phyloP scores from a whole-genome alignment of 2,329 filamentous ascomycete species.

The Xylariales sp. region DNA sequence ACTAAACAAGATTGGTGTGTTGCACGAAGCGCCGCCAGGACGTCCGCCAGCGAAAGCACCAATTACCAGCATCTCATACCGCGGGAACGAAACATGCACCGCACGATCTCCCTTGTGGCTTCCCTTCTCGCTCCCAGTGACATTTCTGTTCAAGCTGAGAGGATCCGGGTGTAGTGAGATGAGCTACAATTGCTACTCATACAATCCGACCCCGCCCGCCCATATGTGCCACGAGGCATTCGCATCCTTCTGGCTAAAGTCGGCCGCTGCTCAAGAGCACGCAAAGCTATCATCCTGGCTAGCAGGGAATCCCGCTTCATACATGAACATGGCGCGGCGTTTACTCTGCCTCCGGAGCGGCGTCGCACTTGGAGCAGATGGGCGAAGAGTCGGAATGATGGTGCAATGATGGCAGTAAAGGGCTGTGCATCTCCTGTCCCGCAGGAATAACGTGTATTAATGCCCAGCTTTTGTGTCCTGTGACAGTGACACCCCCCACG shows the following conservation, averaged over 20 bases:
- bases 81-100: constrained; percentile 2
- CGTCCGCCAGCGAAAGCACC: constrained; percentile 6
- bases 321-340: constrained; percentile 24
- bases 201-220: constrained; percentile 5
- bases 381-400: too few species aligned
- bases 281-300: constrained; percentile 4
- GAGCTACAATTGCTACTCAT: constrained; percentile 10
- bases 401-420: constrained; percentile 24
- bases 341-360: constrained; percentile 19
- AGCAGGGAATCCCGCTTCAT: constrained; percentile 2
- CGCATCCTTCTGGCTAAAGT: constrained; percentile 6
- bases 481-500: constrained; percentile 23
- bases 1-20: constrained; percentile 1
- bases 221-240: constrained; percentile 1
- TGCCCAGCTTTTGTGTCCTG: constrained; percentile 26
- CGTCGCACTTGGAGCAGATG: constrained; percentile 11
- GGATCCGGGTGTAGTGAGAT: constrained; percentile 10
- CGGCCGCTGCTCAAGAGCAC: constrained; percentile 1
- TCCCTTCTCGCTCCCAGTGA: not conserved
- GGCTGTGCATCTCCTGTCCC: constrained; percentile 24
- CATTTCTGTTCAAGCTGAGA: not conserved
- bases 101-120: constrained; percentile 7
- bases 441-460: constrained; percentile 20
- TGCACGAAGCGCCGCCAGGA: constrained; percentile 4
- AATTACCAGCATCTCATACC: constrained; percentile 11